These are phyloP conservation scores for Solanum neorickii DNA, from an alignment of 257 asterid genomes.

Conservation along the genomic window DNA sequence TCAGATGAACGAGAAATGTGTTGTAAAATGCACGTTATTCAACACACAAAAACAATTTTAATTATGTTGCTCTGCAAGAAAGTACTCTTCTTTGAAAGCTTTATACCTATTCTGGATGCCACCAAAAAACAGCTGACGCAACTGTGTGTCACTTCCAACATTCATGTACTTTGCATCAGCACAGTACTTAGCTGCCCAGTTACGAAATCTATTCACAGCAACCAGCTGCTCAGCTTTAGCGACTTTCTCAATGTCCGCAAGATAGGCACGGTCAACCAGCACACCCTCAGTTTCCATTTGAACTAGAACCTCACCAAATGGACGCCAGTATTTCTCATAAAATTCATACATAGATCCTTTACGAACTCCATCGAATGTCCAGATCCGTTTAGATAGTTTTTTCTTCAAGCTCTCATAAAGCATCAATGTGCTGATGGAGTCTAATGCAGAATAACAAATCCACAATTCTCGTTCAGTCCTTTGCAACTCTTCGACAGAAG, in stretches of 20 bases:
- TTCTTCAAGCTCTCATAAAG: slow-evolving; percentile 76
- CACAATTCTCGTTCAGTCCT: slow-evolving; percentile 58
- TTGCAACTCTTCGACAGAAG: slow-evolving; percentile 89
- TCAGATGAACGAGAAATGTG: background rate
- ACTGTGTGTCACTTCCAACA: slow-evolving; percentile 90
- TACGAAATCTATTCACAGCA: slow-evolving; percentile 81
- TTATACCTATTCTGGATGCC: slow-evolving; percentile 74
- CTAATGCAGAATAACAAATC: slow-evolving; percentile 91
- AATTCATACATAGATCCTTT: slow-evolving; percentile 74
- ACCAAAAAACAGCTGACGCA: slow-evolving; percentile 86
- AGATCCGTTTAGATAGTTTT: slow-evolving; percentile 42
- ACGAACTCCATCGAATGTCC: slow-evolving; percentile 61
- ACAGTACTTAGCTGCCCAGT: slow-evolving; percentile 85
- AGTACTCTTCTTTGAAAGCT: background rate
- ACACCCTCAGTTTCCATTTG: slow-evolving; percentile 89
- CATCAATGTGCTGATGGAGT: slow-evolving; percentile 80
- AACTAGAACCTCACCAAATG: slow-evolving; percentile 92
- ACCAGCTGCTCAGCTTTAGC: slow-evolving; percentile 76
- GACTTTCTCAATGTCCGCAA: slow-evolving; percentile 82
- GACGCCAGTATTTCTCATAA: slow-evolving; percentile 67
- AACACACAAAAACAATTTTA: background rate
- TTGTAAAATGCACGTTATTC: background rate
- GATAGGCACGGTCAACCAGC: slow-evolving; percentile 84
- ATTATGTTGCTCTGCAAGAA: background rate
- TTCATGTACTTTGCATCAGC: slow-evolving; percentile 82